Conservation (phyloP, 2,329 filamentous ascomycete genomes). For the Ploettnerulaceae sp. region DNA sequence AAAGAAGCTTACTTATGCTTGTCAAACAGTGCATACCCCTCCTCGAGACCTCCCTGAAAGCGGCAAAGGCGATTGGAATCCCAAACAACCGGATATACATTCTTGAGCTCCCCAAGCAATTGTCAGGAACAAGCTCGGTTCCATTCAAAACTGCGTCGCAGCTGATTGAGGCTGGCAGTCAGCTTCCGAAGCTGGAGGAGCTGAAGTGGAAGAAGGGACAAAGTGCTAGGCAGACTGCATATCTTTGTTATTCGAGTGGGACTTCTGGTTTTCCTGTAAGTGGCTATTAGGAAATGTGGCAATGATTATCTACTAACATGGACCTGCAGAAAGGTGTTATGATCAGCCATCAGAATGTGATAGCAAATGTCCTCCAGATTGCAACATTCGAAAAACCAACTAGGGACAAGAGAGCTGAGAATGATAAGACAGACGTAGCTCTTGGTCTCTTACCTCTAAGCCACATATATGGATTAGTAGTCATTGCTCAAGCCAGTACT, state of each 20-base stretch:
- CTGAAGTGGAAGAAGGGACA: constrained; percentile 60
- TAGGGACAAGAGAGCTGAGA: constrained; percentile 47
- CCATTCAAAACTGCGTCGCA: constrained; percentile 71
- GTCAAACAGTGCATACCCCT: constrained; percentile 51
- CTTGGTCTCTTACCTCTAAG: constrained; percentile 82
- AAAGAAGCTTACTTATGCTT: constrained; percentile 1
- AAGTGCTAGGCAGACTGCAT: constrained; percentile 64
- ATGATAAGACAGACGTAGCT: constrained; percentile 19
- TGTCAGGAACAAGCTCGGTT: constrained; percentile 43
- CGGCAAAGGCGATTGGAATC: constrained; percentile 65
- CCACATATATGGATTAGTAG: constrained; percentile 75
- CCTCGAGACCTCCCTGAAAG: constrained; percentile 60
- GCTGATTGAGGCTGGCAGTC: constrained; percentile 56
- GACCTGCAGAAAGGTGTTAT: constrained; percentile 68
- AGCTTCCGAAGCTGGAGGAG: constrained; percentile 48
- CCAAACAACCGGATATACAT: constrained; percentile 68
- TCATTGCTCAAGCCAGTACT: constrained; percentile 59
- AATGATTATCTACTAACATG: neutral
- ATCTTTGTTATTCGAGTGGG: constrained; percentile 63
- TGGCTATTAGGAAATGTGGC: neutral
- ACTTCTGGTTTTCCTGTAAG: constrained; percentile 56
- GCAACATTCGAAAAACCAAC: constrained; percentile 42
- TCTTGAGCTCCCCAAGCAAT: constrained; percentile 57
- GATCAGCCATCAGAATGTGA: constrained; percentile 77
- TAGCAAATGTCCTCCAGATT: constrained; percentile 58